Evolutionary conservation across 1,139 yeast species (phyloP).

Genomic region (Eremothecium cymbalariae): DNA sequence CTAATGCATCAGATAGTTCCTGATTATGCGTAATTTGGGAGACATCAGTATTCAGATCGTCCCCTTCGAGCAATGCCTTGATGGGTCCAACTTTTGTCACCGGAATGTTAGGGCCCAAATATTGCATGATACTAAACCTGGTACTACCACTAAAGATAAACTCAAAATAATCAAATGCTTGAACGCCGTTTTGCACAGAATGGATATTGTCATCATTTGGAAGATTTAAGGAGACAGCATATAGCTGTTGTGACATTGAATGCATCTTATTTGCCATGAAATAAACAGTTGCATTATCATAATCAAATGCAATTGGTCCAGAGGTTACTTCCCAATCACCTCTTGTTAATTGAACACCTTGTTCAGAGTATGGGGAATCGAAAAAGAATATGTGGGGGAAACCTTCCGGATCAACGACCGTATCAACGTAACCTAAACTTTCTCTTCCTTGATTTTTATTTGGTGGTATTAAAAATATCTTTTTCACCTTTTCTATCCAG

Average conservation of each 20-base stretch:
- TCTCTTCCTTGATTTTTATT: constrained; percentile 31
- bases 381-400: constrained; percentile 65
- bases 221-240: constrained; percentile 37
- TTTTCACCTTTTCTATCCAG: constrained; percentile 38
- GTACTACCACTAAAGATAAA: constrained; percentile 26
- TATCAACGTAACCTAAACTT: constrained; percentile 61
- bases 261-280: constrained; percentile 54
- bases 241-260: constrained; percentile 51
- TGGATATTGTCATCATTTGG: too few relatives aligned
- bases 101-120: constrained; percentile 26
- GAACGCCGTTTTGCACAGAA: too few relatives aligned
- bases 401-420: constrained; percentile 52
- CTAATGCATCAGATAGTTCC: constrained; percentile 27
- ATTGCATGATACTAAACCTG: constrained; percentile 24
- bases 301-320: constrained; percentile 49
- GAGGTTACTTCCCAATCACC: constrained; percentile 65
- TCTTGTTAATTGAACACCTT: constrained; percentile 46
- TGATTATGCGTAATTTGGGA: constrained; percentile 26
- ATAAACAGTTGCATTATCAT: constrained; percentile 46
- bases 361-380: constrained; percentile 38
- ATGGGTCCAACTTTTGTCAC: constrained; percentile 20
- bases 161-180: constrained; percentile 22
- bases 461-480: constrained; percentile 33
- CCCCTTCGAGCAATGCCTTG: constrained; percentile 10
- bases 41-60: constrained; percentile 8